phyloP scores from a whole-genome alignment of 305 asterid species.

The Fraxinus nigra region DNA sequence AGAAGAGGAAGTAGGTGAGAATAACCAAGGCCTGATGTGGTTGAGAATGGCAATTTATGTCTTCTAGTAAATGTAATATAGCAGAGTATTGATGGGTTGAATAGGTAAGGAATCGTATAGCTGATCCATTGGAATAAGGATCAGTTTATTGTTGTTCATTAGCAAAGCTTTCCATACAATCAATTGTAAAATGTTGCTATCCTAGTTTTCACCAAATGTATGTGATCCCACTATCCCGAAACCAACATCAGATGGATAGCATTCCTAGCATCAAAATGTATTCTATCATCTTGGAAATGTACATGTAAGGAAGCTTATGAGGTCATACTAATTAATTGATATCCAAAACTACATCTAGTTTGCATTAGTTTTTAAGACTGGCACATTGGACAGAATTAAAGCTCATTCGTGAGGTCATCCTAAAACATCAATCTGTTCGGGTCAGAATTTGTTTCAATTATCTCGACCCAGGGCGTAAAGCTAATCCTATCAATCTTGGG shows the following conservation, averaged over 20 bases:
- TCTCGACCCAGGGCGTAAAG: neutral
- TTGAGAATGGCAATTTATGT: neutral
- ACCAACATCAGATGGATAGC: neutral
- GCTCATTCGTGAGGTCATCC: neutral
- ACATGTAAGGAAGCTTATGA: neutral
- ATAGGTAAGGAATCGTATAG: neutral
- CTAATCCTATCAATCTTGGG: neutral
- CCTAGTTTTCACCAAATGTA: neutral
- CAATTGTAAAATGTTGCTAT: neutral
- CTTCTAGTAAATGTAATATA: neutral
- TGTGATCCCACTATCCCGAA: neutral
- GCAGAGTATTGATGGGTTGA: neutral
- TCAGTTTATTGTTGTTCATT: neutral
- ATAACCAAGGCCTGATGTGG: neutral
- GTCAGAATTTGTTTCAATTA: neutral
- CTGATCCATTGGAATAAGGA: neutral
- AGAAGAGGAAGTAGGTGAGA: neutral
- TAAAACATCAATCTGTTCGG: neutral
- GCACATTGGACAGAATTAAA: neutral
- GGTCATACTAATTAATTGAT: neutral
- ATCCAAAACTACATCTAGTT: neutral
- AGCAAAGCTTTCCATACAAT: neutral
- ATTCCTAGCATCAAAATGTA: neutral
- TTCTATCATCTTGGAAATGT: neutral
- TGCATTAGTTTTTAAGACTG: neutral